Base-by-base conservation (phyloP, 108 stramenopile genomes). In the Craspedostauros australis region DNA sequence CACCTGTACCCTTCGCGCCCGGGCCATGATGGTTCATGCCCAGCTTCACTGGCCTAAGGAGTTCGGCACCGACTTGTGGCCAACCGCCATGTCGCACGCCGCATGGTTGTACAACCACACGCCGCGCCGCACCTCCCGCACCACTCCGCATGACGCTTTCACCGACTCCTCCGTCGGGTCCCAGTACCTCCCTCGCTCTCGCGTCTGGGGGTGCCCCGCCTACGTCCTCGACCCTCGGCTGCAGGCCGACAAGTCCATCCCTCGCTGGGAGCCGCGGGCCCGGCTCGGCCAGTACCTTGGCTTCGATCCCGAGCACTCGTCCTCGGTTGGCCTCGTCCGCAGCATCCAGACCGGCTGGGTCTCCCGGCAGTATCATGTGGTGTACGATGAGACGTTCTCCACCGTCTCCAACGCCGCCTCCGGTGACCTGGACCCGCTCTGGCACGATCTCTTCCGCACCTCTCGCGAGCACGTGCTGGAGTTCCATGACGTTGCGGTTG, bases 171-270 rank as follows among this genome's bases (percentile, higher is more conserved):
- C 23, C 5, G 27, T 24, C 6, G 14, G 18, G 2, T 31, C 31
- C 33, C 4, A 31, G 4, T 4, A 56, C n/a, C 53, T 80, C 11
- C 50, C 20, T 0, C 58, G 59, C 1, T 36, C 42, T 18, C 66
- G 63, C 23, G 68, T 76, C 12, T 81, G 25, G 19, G 80, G 75
- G 6, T 76, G 80, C 46, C 80, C 80, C 9, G 39, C 61, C 16
- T 81, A 71, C 50, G 80, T 81, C 2, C 45, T 81, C 4, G 80
- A 77, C 20, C 72, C 75, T 14, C 54, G 42, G 20, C 60, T 81
- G 3, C 75, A 77, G 71, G 80, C 76, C 33, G 72, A 69, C 19
- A 81, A 76, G 64, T 73, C 76, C 36, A 19, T 76, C 4, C 75
- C 80, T 5, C 72, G 62, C 30, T 80, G 75, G 79, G 50, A 67